Evolutionary conservation across 2,329 filamentous ascomycete genomes (phyloP).

Genomic region (Aspergillus caelatus): DNA sequence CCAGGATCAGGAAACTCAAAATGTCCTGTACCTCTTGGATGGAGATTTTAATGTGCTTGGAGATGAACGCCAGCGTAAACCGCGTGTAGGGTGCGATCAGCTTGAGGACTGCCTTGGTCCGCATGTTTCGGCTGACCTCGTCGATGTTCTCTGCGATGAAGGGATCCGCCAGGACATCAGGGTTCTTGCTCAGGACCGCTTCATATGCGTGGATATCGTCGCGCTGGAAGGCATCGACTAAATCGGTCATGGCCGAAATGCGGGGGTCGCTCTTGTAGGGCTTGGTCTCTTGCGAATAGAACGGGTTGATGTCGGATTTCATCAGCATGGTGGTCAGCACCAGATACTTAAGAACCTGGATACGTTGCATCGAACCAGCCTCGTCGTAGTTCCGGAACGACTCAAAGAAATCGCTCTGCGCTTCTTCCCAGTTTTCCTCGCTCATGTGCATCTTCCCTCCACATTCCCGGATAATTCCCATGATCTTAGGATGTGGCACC

Average conservation of each 20-base stretch:
- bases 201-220: conserved; percentile 95
- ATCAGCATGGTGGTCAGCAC: conserved; percentile 97
- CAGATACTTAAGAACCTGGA: conserved; percentile 96
- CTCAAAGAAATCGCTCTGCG: conserved; percentile 97
- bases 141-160: conserved; percentile 99
- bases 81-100: conserved; percentile 92
- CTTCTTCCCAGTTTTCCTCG: conserved; percentile 98
- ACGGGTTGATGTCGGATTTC: conserved; percentile 97
- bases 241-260: conserved; percentile 94
- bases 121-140: conserved; percentile 97
- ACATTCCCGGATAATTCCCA: conserved; percentile 98
- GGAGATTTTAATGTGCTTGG: conserved; percentile 82
- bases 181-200: conserved; percentile 80
- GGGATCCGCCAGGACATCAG: conserved; percentile 83
- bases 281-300: conserved; percentile 98
- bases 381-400: conserved; percentile 99
- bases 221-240: conserved; percentile 94
- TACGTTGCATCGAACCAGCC: conserved; percentile 91
- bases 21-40: conserved; percentile 91
- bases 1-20: conserved; percentile 88
- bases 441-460: conserved; percentile 99
- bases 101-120: conserved; percentile 91
- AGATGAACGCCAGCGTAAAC: conserved; percentile 86
- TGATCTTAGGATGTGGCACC: conserved; percentile 96
- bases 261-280: conserved; percentile 95